Base-by-base conservation (phyloP, 176 grass and related monocot genomes). In the barley (Hordeum vulgare) region DNA sequence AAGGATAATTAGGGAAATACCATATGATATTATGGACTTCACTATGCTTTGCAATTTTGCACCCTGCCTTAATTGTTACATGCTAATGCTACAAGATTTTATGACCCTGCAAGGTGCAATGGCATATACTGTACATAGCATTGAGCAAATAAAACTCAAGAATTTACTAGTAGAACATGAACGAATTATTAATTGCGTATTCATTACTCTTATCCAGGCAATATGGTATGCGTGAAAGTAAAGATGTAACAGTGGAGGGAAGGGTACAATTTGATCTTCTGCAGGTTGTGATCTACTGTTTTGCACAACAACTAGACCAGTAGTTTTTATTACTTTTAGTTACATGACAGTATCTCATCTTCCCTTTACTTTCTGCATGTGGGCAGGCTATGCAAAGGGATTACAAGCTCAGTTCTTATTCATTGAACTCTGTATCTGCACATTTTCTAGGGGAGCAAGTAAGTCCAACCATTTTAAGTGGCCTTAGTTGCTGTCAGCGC, bases 361-460 rank as follows among this genome's bases (percentile, higher is more conserved):
- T 40, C 23, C 69, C 25, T 85, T 82, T 51, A 76, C 12, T 84
- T 45, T 80, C 44, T 92, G 64, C 15, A 61, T 86, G 87, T 78
- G 24, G 66, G 37, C 87, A 98, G 96, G 93, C 85, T 88, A 87
- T 98, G 87, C 93, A 98, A 91, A 85, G 96, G 59, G 96, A 98
- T 83, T 93, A 98, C 89, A 98, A 95, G 77, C 87, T 98, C 77
- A 98, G 96, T 90, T 98, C 96, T 37, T 98, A 98, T 88, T 98
- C 96, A 62, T 89, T 98, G 29, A 98, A 98, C 65, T 95, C 96
- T 82, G 96, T 98, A 62, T 98, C 96, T 51, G 96, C 96, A 40
- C 96, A 98, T 77, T 98, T 98, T 78, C 91, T 98, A 7, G 91
- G 88, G 75, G 96, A 98, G 76, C 96, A 98, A 95, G 96, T 94